Evolutionary conservation across 1,284 basidiomycete genomes (phyloP).

Genomic region (Trametes hirsuta): DNA sequence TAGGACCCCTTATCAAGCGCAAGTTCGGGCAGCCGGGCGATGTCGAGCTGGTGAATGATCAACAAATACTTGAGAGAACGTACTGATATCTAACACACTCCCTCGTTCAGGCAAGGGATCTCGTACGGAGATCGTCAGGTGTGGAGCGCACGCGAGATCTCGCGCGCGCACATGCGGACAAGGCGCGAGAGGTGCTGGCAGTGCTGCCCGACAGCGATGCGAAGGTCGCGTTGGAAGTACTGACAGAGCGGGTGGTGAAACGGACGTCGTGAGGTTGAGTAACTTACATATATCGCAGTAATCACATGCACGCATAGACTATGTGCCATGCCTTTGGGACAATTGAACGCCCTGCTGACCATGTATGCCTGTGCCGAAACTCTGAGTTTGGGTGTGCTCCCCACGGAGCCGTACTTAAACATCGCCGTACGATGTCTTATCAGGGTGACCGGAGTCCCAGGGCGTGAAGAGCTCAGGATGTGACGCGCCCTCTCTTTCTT

Average conservation of each 20-base stretch:
- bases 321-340: constrained; percentile 13
- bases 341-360: background rate
- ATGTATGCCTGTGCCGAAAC: background rate
- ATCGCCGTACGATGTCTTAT: background rate
- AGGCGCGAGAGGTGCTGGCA: constrained; percentile 73
- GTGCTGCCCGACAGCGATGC: constrained; percentile 86
- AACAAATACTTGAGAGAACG: background rate
- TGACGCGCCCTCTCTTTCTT: background rate
- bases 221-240: constrained; percentile 67
- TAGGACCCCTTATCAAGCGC: constrained; percentile 83
- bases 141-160: constrained; percentile 81
- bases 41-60: constrained; percentile 72
- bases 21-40: constrained; percentile 87
- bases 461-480: background rate
- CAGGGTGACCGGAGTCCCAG: constrained; percentile 14
- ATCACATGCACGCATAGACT: constrained; percentile 25
- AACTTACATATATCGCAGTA: constrained; percentile 22
- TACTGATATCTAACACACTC: constrained; percentile 12
- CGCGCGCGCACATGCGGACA: constrained; percentile 77
- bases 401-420: background rate
- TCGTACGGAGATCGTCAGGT: constrained; percentile 77
- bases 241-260: constrained; percentile 67
- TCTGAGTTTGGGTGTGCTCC: background rate
- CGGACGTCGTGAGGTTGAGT: constrained; percentile 47
- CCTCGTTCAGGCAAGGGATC: constrained; percentile 64